Percentiles rank a stretch among this genome's conserved stretches.
These are phyloP conservation scores for Stramenopiles sp. DNA, from an alignment of 352 stramenopile genomes.

Conservation along the genomic window DNA sequence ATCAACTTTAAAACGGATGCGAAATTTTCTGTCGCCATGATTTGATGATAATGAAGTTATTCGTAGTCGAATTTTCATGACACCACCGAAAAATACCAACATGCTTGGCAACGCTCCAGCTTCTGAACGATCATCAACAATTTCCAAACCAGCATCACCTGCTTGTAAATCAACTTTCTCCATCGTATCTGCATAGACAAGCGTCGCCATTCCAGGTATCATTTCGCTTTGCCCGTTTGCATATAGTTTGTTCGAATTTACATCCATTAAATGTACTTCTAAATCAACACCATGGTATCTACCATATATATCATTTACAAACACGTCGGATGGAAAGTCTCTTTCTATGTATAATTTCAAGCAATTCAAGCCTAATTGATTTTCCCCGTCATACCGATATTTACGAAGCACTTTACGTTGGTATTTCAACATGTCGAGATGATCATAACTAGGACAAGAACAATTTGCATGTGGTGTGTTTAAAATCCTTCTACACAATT, in stretches of 20 bases:
- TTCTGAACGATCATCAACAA: neutral
- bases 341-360: neutral
- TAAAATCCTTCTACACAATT: neutral
- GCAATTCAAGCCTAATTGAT: neutral
- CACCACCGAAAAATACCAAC: neutral
- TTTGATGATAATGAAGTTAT: neutral
- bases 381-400: neutral
- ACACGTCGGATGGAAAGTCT: neutral
- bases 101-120: neutral
- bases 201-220: neutral
- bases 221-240: neutral
- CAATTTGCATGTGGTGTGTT: neutral
- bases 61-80: neutral
- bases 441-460: neutral
- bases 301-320: neutral
- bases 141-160: neutral
- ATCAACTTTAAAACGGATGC: neutral
- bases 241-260: neutral
- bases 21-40: neutral
- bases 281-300: neutral
- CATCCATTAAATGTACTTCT: neutral
- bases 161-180: neutral
- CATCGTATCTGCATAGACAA: neutral
- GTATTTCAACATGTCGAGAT: neutral
- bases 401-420: neutral